Evolutionary conservation across 805 yeast species (phyloP).

Genomic region (Pichia nanzhaoensis): DNA sequence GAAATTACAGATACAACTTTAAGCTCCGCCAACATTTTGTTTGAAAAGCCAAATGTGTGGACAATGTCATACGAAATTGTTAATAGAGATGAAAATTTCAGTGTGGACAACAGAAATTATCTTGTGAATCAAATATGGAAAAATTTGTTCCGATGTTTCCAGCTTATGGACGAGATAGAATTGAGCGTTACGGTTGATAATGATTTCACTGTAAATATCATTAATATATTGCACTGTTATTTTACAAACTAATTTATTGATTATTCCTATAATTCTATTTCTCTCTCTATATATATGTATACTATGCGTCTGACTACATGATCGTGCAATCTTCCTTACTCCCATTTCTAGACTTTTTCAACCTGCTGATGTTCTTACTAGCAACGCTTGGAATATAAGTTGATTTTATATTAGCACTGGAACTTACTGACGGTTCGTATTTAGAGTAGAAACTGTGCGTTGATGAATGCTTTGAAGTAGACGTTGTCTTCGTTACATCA

Average conservation of each 20-base stretch:
- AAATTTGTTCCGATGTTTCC: conserved; percentile 10
- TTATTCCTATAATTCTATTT: neutral
- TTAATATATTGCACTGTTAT: conserved; percentile 12
- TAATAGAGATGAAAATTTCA: neutral
- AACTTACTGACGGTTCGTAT: neutral
- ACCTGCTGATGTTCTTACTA: conserved; percentile 11
- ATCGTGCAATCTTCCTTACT: conserved; percentile 29
- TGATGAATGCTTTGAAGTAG: conserved; percentile 1
- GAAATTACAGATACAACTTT: neutral
- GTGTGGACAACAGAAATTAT: neutral
- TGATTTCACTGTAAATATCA: neutral
- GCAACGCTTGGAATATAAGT: conserved; percentile 8
- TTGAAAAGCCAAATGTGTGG: conserved; percentile 10
- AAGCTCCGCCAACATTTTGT: conserved; percentile 7
- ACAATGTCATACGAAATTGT: neutral
- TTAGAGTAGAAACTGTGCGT: neutral
- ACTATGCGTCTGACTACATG: conserved; percentile 25
- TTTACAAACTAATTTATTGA: conserved; percentile 5
- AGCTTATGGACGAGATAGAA: conserved; percentile 5
- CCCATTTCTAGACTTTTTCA: conserved; percentile 12
- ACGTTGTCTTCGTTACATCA: neutral
- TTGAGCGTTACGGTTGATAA: conserved; percentile 7
- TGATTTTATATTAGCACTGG: neutral
- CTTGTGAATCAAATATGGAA: neutral
- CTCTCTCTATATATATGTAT: neutral